A percentile compares a stretch with the other conserved stretches of the same genome.
phyloP scores from a whole-genome alignment of 1,284 basidiomycete genomes.

The Apiotrichum mycotoxinovorans region DNA sequence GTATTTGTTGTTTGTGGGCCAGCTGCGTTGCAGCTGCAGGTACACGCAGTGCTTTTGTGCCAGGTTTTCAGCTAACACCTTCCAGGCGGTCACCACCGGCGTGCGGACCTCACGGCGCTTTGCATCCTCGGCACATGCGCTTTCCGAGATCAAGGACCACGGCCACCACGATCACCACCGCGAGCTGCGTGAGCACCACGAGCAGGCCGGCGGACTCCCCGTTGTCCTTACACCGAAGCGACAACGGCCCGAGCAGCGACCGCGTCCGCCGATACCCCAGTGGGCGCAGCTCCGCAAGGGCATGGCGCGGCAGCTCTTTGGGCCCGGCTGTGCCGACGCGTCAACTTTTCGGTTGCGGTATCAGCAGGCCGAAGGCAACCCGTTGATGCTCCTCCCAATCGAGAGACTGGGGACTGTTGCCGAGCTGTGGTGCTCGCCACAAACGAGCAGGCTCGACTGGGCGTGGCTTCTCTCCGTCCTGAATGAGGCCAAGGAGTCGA shows the following conservation, averaged over 20 bases:
- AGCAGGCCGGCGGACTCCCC: no score
- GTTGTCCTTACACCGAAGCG: constrained; percentile 6
- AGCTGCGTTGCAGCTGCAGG: neutral
- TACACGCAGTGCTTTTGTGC: no score
- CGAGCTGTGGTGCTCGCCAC: neutral
- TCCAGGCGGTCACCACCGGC: neutral
- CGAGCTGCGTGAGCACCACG: no score
- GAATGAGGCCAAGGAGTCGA: neutral
- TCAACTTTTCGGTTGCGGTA: constrained; percentile 1
- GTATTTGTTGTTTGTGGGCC: neutral
- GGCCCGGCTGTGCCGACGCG: neutral
- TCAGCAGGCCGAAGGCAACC: neutral
- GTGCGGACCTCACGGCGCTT: constrained; percentile 8
- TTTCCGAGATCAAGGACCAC: neutral
- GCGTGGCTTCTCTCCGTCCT: constrained; percentile 10
- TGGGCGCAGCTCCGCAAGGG: constrained; percentile 2
- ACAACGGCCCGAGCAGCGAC: neutral
- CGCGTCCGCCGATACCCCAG: neutral
- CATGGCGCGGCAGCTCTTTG: constrained; percentile 1
- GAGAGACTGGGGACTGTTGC: neutral
- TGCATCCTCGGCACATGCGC: constrained; percentile 10
- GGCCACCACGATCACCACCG: no score
- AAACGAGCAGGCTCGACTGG: constrained; percentile 8
- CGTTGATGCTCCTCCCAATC: constrained; percentile 1
- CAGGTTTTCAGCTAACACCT: neutral